These are phyloP conservation scores for Sporothrix humicola DNA, from an alignment of 2,329 filamentous ascomycete species.

Conservation along the genomic window DNA sequence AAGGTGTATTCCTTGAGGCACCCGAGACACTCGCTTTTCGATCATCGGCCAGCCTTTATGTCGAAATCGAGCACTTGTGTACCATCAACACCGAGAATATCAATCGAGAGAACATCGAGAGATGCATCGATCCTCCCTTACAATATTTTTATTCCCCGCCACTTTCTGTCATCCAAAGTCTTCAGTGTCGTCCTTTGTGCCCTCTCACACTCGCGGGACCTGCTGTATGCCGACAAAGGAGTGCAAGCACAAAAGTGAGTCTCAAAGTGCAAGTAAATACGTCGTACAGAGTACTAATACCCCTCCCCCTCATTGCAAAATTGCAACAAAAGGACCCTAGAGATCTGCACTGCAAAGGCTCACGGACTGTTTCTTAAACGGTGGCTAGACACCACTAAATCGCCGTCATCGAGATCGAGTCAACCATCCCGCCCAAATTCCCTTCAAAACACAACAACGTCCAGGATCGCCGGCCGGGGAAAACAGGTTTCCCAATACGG, in stretches of 20 bases:
- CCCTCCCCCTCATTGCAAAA: not conserved
- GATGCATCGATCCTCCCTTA: not conserved
- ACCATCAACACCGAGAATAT: not conserved
- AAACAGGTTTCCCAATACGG: not conserved
- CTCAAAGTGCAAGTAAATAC: not conserved
- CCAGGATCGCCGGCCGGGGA: not conserved
- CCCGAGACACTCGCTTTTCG: not conserved
- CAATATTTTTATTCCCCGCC: not conserved
- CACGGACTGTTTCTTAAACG: not conserved
- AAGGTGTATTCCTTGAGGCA: not conserved
- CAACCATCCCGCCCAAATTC: not conserved
- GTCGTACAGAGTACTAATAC: not conserved
- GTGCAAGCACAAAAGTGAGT: no score
- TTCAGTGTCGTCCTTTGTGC: not conserved
- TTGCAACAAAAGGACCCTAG: not conserved
- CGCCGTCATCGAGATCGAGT: constrained; percentile 11
- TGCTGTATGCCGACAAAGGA: no score
- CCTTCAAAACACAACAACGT: not conserved
- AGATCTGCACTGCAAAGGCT: not conserved
- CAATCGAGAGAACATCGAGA: not conserved
- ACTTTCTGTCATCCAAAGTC: not conserved
- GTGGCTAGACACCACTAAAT: constrained; percentile 12
- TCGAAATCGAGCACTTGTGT: not conserved
- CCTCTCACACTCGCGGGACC: not conserved
- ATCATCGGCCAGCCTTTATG: not conserved